Base-by-base conservation (phyloP, 2,329 filamentous ascomycete genomes). In the Paecilomyces dactylethromorphus region DNA sequence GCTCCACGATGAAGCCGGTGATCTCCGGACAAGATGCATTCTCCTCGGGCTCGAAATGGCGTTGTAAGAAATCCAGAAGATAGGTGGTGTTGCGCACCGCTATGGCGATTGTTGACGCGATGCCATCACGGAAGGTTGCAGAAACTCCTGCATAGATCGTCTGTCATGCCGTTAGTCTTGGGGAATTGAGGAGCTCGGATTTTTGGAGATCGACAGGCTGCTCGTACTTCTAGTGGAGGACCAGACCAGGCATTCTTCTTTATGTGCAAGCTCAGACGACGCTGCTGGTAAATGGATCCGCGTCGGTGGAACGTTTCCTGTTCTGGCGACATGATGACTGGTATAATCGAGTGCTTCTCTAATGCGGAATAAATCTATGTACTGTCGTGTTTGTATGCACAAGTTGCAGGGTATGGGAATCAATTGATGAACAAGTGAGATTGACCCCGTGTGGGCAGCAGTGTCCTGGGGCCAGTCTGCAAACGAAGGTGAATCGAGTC, bases 41-140 rank as follows among this genome's bases (percentile, higher is more conserved):
- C 52, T 78, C 73, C 8, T 77, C 74, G 11, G 81, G 69, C 21
- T 76, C 68, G 53, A 89, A 76, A n/a, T 81, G 76, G 63, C 85
- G 82, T 63, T 89, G 82, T 4, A 83, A 83, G 67, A 88, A 92
- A 70, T 92, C 89, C 52, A 90, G 79, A 22, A 89, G 84, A 69
- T 92, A 92, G 3, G 87, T 87, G 5, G 85, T 84, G 68, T 92
- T 89, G 62, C 91, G 88, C 62, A 89, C 82, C 3, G 87, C 88
- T 54, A 92, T 77, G 13, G 87, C 86, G 24, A 90, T 79, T 4
- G 83, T 81, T 11, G 85, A 78, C 1, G 80, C 80, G 56, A 78
- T 76, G 45, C 73, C 63, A 4, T 74, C 66, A 3, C 67, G 64
- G 26, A 75, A 70, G 5, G 63, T 61, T 1, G 68, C 67, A 0